Evolutionary conservation across 208 protist species (phyloP).

Genomic region (Leishmania gerbilli): DNA sequence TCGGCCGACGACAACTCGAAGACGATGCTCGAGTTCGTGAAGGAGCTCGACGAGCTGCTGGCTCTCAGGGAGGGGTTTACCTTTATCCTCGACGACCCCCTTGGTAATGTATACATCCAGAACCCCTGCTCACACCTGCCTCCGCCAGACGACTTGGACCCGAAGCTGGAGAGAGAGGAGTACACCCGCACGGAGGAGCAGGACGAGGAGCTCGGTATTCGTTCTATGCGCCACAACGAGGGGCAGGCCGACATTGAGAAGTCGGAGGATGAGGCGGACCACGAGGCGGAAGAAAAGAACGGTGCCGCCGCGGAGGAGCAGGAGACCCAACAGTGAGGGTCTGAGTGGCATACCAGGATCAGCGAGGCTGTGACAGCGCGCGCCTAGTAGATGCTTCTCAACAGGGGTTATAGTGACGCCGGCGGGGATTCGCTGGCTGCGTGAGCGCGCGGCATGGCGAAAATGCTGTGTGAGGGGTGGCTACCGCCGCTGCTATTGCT

Average conservation of each 20-base stretch:
- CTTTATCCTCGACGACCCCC: conserved; percentile 93
- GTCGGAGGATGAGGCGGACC: not conserved
- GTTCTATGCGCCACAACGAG: conserved; percentile 66
- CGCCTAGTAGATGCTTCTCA: not conserved
- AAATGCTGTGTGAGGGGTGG: not conserved
- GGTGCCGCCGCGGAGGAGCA: no score
- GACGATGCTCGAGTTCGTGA: conserved; percentile 80
- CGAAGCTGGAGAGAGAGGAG: conserved; percentile 67
- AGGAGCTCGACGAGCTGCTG: conserved; percentile 77
- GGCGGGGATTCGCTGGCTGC: not conserved
- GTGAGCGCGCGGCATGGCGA: not conserved
- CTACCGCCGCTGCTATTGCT: not conserved
- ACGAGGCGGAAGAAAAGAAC: not conserved
- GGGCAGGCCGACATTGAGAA: not conserved
- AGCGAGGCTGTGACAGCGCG: not conserved
- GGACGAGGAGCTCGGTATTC: conserved; percentile 94
- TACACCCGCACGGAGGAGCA: conserved; percentile 92
- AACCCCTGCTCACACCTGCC: conserved; percentile 89
- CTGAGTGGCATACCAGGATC: not conserved
- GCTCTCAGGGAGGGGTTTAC: conserved; percentile 81
- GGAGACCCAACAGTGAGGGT: not conserved
- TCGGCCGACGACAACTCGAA: conserved; percentile 63
- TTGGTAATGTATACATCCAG: conserved; percentile 93
- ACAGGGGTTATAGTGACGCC: not conserved
- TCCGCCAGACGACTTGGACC: conserved; percentile 86